Base-by-base conservation (phyloP, 176 grass and related monocot species). In the Musa schizocarpa region DNA sequence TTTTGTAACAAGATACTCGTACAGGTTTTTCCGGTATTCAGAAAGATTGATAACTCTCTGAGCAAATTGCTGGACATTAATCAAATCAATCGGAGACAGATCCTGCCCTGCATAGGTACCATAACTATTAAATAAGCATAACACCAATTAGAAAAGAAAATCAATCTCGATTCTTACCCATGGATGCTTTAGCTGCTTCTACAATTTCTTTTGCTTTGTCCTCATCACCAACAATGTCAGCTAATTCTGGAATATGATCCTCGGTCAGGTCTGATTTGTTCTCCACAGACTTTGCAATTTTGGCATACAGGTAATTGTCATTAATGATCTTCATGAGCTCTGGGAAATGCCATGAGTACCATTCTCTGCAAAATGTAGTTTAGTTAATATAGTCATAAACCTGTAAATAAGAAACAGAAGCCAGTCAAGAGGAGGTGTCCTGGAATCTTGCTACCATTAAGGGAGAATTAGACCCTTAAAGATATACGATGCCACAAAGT, bases 1-100 rank as follows among this genome's bases (percentile, higher is more conserved):
- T 82, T 93, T 98, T 27, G 94, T 93, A 11, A 99, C 90, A 43
- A 99, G 91, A 82, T 99, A 99, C 19, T 99, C 95, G n/a, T 99
- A 89, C 12, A 99, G 85, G 9, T 92, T 94, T 86, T 89, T 99
- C 69, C 93, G 77, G 24, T 96, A 96, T 54, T 96, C 93, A 65
- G 93, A 92, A 0, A 96, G 76, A 78, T 96, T 82, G 85, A 96
- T 96, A 77, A 96, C 89, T 49, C 87, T 87, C 82, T 90, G 87
- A 10, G 93, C 89, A 77, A 96, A 96, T 72, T 90, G 89, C 78
- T 96, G 87, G 49, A 96, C 89, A 76, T 90, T 90, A 43, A 96
- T 92, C 82, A 96, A 84, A 83, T 96, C 89, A 75, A 96, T 76
- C 71, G 89, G 85, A 76, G 93, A 92, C 11, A 96, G 79, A 70